Evolutionary conservation across 2,329 filamentous ascomycete species (phyloP), one percentile per base, ranked within the genome.

Genomic region (Paracoccidioides lutzii): DNA sequence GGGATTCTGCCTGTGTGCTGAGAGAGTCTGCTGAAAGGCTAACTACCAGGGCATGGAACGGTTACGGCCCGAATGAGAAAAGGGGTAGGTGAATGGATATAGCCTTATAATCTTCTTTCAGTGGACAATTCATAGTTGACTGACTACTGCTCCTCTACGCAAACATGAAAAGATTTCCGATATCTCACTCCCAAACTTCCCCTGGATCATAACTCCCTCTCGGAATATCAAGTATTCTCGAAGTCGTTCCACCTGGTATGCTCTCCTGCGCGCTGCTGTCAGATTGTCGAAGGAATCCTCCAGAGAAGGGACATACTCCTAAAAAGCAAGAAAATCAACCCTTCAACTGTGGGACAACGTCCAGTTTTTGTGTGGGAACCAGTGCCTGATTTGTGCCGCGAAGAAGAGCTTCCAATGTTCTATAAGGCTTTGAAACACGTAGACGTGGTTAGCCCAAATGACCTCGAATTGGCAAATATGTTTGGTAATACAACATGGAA

Each of bases 361-460:
- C 87, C 90, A 0, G 71, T 90, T 5, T 88, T 96, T 67, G 81
- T 97, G 53, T 98, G 91, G 91, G 93, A 98, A 68, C 93, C 93
- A 0, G 87, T 96, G 1, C 93, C 93, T 1, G 89, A 96, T 69
- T 78, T 88, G 0, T 96, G 90, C 69, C 84, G 80, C 0, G 83
- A 88, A 0, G 81, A 83, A 38, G 77, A 84, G 59, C 68, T 80
- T 22, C 66, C 74, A 0, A 77, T 75, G 22, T 80, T 81, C 55
- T 67, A 78, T 22, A 68, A 74, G 55, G 80, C 81, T 5, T 71
- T 80, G 41, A 71, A 71, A 54, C 66, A 73, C 44, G 76, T 85
- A 30, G 76, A 85, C 60, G 73, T 85, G 12, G 74, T 85, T 53
- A 84, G 81, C 60, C 93, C 93, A 0, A 98, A 98, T 66, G 88